Percentiles rank a stretch among this genome's conserved stretches.
These are phyloP conservation scores for Emergomyces orientalis DNA, from an alignment of 2,329 filamentous ascomycete species.

Conservation along the genomic window DNA sequence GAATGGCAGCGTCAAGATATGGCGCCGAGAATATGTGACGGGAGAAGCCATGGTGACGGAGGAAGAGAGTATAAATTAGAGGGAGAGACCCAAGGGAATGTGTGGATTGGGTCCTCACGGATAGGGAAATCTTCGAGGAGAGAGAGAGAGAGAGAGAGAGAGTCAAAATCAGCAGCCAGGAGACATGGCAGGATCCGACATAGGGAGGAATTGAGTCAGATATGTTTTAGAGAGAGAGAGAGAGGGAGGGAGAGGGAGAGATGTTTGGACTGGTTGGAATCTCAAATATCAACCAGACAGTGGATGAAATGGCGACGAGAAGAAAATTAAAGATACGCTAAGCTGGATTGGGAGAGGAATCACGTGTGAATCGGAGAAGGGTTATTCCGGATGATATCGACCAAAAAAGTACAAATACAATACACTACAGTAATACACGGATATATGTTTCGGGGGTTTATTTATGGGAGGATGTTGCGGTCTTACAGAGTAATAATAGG, in stretches of 20 bases:
- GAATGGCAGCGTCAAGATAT: conserved; percentile 30
- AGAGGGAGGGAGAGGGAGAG: no score
- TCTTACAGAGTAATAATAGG: not conserved
- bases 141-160: no score
- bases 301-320: not conserved
- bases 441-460: no score
- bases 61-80: not conserved
- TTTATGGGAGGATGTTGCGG: no score
- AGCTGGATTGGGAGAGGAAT: not conserved
- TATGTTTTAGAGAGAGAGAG: not conserved
- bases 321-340: not conserved
- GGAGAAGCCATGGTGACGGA: not conserved
- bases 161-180: not conserved
- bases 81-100: not conserved
- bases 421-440: no score
- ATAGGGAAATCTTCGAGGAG: not conserved
- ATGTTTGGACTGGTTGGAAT: no score
- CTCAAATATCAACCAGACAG: not conserved
- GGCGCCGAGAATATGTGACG: conserved; percentile 19
- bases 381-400: not conserved
- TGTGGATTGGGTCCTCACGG: not conserved
- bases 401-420: not conserved
- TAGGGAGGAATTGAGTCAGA: not conserved
- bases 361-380: not conserved
- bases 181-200: not conserved